Conservation (phyloP, 495 filamentous ascomycete species). For the Daldinia loculata region DNA sequence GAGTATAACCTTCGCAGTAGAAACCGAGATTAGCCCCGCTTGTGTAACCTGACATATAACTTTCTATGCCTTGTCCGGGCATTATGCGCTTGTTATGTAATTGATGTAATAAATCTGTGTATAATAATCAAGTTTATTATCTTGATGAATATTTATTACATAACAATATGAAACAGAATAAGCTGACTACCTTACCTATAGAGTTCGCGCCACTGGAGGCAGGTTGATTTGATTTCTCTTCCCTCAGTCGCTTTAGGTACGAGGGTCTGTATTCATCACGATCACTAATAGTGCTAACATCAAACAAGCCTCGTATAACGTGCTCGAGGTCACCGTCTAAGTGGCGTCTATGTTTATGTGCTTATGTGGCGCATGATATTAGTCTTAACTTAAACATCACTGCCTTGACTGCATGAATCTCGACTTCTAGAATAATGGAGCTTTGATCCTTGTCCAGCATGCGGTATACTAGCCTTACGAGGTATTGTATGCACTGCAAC, state of each 20-base stretch:
- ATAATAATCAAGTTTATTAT: too few relatives aligned
- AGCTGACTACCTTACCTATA: too few relatives aligned
- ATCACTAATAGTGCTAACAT: not conserved
- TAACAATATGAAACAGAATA: too few relatives aligned
- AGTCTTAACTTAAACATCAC: not conserved
- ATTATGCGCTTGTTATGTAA: too few relatives aligned
- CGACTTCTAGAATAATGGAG: not conserved
- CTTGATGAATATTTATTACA: too few relatives aligned
- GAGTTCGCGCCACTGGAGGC: too few relatives aligned
- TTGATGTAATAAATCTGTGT: too few relatives aligned
- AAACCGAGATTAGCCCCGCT: not conserved
- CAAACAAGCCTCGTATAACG: not conserved
- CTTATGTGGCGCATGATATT: not conserved
- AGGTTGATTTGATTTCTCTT: too few relatives aligned
- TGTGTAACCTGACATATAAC: not conserved
- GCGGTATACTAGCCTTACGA: not conserved
- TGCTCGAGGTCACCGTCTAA: not conserved
- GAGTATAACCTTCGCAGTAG: too few relatives aligned
- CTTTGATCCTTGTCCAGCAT: not conserved
- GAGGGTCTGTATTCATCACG: too few relatives aligned
- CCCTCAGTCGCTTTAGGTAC: too few relatives aligned
- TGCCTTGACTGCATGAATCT: not conserved
- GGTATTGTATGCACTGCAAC: not conserved
- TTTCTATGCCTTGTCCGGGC: too few relatives aligned
- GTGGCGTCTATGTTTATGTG: not conserved